Conservation (phyloP, 2,329 filamentous ascomycete genomes). For the Apiospora rasikravindrae region DNA sequence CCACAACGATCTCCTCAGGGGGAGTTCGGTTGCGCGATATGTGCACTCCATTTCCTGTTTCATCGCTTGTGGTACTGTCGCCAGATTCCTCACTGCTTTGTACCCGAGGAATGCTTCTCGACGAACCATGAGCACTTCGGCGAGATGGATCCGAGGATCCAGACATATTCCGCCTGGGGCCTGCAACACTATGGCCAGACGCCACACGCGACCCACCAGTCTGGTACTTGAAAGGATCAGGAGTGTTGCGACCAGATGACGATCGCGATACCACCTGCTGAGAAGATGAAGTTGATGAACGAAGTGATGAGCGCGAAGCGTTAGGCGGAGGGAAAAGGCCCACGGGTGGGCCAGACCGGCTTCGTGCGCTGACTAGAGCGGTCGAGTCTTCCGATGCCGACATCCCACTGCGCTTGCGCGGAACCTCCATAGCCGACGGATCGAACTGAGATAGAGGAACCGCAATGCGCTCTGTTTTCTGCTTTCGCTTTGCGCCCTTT, state of each 20-base stretch:
- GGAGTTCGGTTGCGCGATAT: slow-evolving; percentile 37
- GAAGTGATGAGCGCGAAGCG: slow-evolving; percentile 46
- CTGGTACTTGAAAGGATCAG: slow-evolving; percentile 61
- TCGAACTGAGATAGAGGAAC: slow-evolving; percentile 60
- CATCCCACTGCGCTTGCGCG: slow-evolving; percentile 41
- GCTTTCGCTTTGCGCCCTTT: slow-evolving; percentile 42
- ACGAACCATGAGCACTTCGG: slow-evolving; percentile 35
- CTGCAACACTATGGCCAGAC: slow-evolving; percentile 37
- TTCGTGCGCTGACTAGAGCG: slow-evolving; percentile 42
- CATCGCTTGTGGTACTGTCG: slow-evolving; percentile 38
- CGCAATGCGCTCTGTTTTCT: slow-evolving; percentile 59
- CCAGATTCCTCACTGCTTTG: slow-evolving; percentile 44
- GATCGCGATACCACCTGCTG: slow-evolving; percentile 44
- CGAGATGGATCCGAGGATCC: slow-evolving; percentile 38
- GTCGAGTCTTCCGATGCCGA: slow-evolving; percentile 43
- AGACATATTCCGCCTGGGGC: slow-evolving; percentile 44
- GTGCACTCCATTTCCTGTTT: slow-evolving; percentile 29
- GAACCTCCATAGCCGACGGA: slow-evolving; percentile 37
- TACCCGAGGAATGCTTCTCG: slow-evolving; percentile 41
- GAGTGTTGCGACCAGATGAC: slow-evolving; percentile 39
- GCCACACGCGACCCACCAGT: slow-evolving; percentile 49
- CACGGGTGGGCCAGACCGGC: slow-evolving; percentile 49
- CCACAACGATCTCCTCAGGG: slow-evolving; percentile 47
- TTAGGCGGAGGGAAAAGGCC: slow-evolving; percentile 57
- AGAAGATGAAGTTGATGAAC: slow-evolving; percentile 49